Conservation (phyloP, 1,139 yeast genomes). For the Trichomonascaceae sp. region DNA sequence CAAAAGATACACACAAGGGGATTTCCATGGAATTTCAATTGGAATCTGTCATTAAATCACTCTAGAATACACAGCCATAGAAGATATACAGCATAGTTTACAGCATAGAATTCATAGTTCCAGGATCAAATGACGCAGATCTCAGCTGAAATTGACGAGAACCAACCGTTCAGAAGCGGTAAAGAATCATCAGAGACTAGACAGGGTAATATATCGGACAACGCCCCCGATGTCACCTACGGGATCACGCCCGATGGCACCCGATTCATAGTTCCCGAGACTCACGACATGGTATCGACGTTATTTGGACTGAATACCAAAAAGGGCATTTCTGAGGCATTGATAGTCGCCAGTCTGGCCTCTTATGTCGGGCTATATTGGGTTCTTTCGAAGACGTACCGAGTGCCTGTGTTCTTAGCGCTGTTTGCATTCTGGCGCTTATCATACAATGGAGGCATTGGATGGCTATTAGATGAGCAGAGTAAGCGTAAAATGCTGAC, state of each 20-base stretch:
- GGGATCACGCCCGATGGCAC: slow-evolving; percentile 29
- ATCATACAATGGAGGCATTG: slow-evolving; percentile 75
- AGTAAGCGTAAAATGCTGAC: slow-evolving; percentile 56
- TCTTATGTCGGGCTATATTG: slow-evolving; percentile 49
- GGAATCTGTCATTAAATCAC: not conserved
- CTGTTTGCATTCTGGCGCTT: slow-evolving; percentile 73
- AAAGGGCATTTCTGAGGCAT: slow-evolving; percentile 60
- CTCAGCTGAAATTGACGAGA: not conserved
- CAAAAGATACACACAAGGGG: not conserved
- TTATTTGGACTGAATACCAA: slow-evolving; percentile 69
- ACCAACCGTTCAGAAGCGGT: not conserved
- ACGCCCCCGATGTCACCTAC: not conserved
- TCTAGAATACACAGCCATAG: not conserved
- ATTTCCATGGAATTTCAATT: not conserved
- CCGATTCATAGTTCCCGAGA: slow-evolving; percentile 62
- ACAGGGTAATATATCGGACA: not conserved
- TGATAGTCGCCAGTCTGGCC: slow-evolving; percentile 49
- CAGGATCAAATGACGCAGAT: not conserved
- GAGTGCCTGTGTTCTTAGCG: slow-evolving; percentile 45
- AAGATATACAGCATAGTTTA: not conserved
- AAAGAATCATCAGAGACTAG: not conserved
- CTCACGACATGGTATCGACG: slow-evolving; percentile 83
- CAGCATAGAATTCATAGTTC: not conserved
- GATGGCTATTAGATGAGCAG: slow-evolving; percentile 61
- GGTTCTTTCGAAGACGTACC: slow-evolving; percentile 27